These are phyloP conservation scores for Botrytis fabae DNA, from an alignment of 2,329 filamentous ascomycete genomes.

Conservation along the genomic window DNA sequence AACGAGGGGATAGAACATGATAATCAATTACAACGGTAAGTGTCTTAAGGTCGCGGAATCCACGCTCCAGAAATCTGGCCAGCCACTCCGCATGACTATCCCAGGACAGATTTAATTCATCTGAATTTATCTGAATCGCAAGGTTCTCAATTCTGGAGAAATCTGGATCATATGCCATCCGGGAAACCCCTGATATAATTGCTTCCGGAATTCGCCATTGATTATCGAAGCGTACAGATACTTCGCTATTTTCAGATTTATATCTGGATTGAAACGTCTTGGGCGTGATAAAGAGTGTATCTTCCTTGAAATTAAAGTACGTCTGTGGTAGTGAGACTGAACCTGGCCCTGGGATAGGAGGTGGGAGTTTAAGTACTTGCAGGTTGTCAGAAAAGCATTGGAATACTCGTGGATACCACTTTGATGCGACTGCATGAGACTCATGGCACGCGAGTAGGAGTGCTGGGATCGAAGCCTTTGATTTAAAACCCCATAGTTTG, in stretches of 20 bases:
- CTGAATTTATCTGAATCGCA: background rate
- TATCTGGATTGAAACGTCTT: background rate
- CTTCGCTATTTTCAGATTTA: background rate
- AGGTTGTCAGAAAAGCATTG: background rate
- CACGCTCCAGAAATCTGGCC: background rate
- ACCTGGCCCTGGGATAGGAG: background rate
- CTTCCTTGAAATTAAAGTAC: conserved; percentile 14
- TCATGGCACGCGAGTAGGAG: conserved; percentile 20
- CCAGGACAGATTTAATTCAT: background rate
- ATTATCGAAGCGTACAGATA: too few relatives aligned
- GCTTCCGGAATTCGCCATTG: too few relatives aligned
- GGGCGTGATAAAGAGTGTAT: conserved; percentile 16
- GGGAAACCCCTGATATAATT: background rate
- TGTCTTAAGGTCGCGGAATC: background rate
- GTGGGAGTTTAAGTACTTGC: background rate
- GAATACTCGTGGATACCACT: conserved; percentile 17
- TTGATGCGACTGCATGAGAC: background rate
- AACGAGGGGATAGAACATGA: background rate
- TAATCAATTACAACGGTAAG: background rate
- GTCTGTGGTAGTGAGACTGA: conserved; percentile 16
- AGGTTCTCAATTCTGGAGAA: background rate
- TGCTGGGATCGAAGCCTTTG: background rate
- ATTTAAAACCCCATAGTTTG: conserved; percentile 8
- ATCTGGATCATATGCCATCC: background rate
- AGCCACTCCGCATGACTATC: background rate